Percentiles rank a stretch among this genome's conserved stretches.
These are phyloP conservation scores for Phalaenopsis hybrid DNA, from an alignment of 116 monocot species.

Conservation along the genomic window DNA sequence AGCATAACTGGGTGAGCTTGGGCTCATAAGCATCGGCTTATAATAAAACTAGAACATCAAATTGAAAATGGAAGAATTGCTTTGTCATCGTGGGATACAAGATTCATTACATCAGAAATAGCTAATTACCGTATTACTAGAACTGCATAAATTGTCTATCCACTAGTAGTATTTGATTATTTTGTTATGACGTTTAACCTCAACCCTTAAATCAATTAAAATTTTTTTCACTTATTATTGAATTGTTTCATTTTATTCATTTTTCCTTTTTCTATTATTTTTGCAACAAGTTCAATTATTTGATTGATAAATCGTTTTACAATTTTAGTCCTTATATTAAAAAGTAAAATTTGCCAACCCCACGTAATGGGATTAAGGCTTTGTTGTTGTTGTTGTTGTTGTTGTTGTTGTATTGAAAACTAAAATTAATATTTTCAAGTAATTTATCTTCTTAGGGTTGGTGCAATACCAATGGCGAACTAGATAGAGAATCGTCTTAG, in stretches of 20 bases:
- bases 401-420: not conserved
- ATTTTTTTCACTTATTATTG: not conserved
- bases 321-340: not conserved
- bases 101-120: not conserved
- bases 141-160: not conserved
- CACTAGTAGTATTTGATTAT: not conserved
- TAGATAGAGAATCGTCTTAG: no score
- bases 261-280: not conserved
- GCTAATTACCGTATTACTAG: not conserved
- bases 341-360: no score
- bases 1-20: not conserved
- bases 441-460: not conserved
- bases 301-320: not conserved
- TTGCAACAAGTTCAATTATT: not conserved
- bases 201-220: not conserved
- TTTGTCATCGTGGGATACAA: not conserved
- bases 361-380: no score
- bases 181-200: not conserved
- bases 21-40: not conserved
- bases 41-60: not conserved
- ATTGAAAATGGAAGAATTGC: not conserved
- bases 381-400: no score
- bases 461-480: no score
- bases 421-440: not conserved
- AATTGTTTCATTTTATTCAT: not conserved